Base-by-base conservation (phyloP, 1,284 basidiomycete species). In the Cutaneotrichosporon cutaneum region DNA sequence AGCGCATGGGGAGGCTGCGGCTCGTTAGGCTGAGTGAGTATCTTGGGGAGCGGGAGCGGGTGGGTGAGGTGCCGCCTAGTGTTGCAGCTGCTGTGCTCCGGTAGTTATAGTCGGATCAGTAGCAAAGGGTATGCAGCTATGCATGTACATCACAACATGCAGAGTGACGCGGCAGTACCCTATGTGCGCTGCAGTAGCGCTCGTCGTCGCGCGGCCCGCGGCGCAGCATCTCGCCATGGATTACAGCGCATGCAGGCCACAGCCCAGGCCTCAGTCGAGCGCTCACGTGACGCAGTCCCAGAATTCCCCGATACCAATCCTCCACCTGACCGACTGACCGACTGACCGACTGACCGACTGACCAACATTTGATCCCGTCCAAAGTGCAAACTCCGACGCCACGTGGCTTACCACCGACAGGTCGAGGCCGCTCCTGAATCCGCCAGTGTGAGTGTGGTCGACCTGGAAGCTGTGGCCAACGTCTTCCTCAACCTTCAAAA, bases 401-500 rank as follows among this genome's bases (percentile, higher is more conserved):
- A 42, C 39, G 39, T 42, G 39, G 8, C 39, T n/a, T 42, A 42
- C 5, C 39, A 4, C 39, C 39, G 39, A 42, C 39, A n/a, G 2
- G 6, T n/a, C 13, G 4, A 16, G 13, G 36, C 9, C 39, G 39
- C 18, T 42, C 39, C 39, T 42, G 39, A 42, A 39, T 39, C 13
- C 36, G 4, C 3, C 1, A 5, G 9, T 11, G 13, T 2, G 36
- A 16, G 36, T 11, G 36, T 39, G 18, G 36, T 39, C 36, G 36
- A 39, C 36, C 36, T 39, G 14, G 36, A 14, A 16, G 11, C 13
- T 11, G 36, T 39, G 36, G 36, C 36, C 36, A 39, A 39, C 36
- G 11, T 39, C 36, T 39, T 39, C n/a, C 36, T 39, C 26, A 50
- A 50, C 47, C 47, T 50, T 50, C 47, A 50, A 50, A 50, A 50